These are phyloP conservation scores for Forsythia suspensa DNA, from an alignment of 257 asterid genomes.

Conservation along the genomic window DNA sequence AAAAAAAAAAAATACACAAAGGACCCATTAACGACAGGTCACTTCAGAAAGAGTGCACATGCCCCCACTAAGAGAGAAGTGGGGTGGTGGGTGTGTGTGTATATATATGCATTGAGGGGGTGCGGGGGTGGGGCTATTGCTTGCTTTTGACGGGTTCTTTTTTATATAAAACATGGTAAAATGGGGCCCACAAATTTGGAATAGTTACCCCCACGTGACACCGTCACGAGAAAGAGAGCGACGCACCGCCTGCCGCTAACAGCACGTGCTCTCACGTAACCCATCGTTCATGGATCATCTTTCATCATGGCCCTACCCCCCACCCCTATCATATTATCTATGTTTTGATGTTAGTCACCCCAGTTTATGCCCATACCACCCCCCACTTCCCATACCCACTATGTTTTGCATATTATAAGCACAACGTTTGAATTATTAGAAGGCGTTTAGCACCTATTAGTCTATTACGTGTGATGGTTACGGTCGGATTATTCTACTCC, in stretches of 20 bases:
- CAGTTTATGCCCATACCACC: too few relatives aligned
- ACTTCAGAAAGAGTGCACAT: slow-evolving; percentile 25
- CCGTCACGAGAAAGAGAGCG: slow-evolving; percentile 32
- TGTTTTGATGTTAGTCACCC: too few relatives aligned
- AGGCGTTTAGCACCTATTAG: neutral
- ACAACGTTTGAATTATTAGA: neutral
- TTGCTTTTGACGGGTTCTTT: neutral
- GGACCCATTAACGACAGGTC: slow-evolving; percentile 30
- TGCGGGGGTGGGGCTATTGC: neutral
- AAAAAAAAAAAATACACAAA: neutral
- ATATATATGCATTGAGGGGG: too few relatives aligned
- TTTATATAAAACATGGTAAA: neutral
- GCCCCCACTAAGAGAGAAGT: slow-evolving; percentile 14
- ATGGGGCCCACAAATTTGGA: slow-evolving; percentile 18
- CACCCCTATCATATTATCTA: too few relatives aligned
- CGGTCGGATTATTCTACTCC: too few relatives aligned
- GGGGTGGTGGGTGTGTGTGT: too few relatives aligned
- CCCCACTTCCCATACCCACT: too few relatives aligned
- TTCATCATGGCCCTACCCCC: neutral
- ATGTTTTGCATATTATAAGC: neutral
- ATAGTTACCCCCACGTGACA: slow-evolving; percentile 39
- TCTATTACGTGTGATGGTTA: too few relatives aligned
- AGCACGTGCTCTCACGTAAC: slow-evolving; percentile 45
- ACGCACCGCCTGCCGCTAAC: slow-evolving; percentile 32
- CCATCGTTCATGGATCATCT: neutral